Conservation (phyloP, 169 alveolate genomes). For the Eimeria sp. region DNA sequence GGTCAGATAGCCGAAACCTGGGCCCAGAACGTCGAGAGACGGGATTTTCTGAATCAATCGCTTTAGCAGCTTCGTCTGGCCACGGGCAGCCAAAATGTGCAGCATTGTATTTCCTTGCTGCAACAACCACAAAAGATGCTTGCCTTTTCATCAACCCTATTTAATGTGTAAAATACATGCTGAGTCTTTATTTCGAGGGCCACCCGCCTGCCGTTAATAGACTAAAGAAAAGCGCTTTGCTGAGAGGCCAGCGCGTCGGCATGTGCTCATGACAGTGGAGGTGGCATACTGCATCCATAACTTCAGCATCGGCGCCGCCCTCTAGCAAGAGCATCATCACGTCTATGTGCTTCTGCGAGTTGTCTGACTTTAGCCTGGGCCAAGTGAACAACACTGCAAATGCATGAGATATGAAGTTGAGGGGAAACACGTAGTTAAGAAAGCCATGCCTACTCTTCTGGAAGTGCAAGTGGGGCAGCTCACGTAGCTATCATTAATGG, state of each 20-base stretch:
- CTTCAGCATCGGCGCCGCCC: slow-evolving; percentile 56
- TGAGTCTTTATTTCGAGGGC: neutral
- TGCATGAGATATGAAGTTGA: neutral
- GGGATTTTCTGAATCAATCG: slow-evolving; percentile 25
- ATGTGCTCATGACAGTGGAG: neutral
- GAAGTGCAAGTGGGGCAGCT: neutral
- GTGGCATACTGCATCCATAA: slow-evolving; percentile 43
- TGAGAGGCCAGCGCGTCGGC: neutral
- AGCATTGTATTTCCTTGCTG: slow-evolving; percentile 78
- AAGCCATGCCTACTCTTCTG: neutral
- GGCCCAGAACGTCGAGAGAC: slow-evolving; percentile 71
- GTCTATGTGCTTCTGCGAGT: slow-evolving; percentile 31
- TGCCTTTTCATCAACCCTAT: neutral
- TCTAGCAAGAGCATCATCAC: slow-evolving; percentile 48
- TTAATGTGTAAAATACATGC: neutral
- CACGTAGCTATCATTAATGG: slow-evolving; percentile 82
- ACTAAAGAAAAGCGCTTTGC: neutral
- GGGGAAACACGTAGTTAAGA: neutral
- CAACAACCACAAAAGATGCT: neutral
- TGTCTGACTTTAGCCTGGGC: slow-evolving; percentile 46
- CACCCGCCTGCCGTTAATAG: neutral
- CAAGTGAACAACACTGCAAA: slow-evolving; percentile 3
- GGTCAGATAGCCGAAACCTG: slow-evolving; percentile 79
- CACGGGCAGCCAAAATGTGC: slow-evolving; percentile 68
- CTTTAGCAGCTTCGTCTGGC: slow-evolving; percentile 59